Base-by-base conservation (phyloP, 2,329 filamentous ascomycete species). In the Penicillium freii region DNA sequence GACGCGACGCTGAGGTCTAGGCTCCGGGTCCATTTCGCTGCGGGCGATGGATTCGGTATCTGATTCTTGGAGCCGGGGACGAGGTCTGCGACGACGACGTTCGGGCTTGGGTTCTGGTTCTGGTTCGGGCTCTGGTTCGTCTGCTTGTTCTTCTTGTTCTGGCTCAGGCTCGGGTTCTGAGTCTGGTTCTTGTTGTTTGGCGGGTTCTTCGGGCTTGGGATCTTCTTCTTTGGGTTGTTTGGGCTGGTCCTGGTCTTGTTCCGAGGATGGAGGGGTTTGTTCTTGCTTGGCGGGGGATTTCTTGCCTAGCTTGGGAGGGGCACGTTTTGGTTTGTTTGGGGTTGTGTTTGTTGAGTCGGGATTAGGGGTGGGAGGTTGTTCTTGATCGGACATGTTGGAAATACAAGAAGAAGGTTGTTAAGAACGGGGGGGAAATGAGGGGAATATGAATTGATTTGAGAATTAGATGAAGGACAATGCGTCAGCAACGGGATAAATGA, bases 41-140 rank as follows among this genome's bases (percentile, higher is more conserved):
- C 82, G 80, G 6, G 80, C 73, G 60, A 82, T 74, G 46, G 80
- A 81, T 66, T 86, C 84, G 31, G 77, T 78, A 65, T 84, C 83
- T 62, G 69, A 72, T 55, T 73, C 70, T 63, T 71, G 69, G 43
- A 60, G 65, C 17, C 60, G 63, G 9, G 61, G 62, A 34, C 58
- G 61, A 38, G 57, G 57, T 55, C 47, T 38, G 53, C 67, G 61
- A 54, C 66, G 63, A 62, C 64, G 63, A 44, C 71, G 76, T 64
- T 82, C 74, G 45, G 77, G 77, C 63, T 80, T 74, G 45, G 72
- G 72, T 59, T 81, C 73, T 42, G 76, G 77, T 54, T 73, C 55
- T 17, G 66, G 59, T 45, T 68, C 57, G 5, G 63, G 53, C 39
- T 69, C 56, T 7, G 63, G 51, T 13, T 57, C 52, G 8, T 27